Evolutionary conservation across 352 stramenopile species (phyloP).

Genomic region (Phytophthora tubulina): DNA sequence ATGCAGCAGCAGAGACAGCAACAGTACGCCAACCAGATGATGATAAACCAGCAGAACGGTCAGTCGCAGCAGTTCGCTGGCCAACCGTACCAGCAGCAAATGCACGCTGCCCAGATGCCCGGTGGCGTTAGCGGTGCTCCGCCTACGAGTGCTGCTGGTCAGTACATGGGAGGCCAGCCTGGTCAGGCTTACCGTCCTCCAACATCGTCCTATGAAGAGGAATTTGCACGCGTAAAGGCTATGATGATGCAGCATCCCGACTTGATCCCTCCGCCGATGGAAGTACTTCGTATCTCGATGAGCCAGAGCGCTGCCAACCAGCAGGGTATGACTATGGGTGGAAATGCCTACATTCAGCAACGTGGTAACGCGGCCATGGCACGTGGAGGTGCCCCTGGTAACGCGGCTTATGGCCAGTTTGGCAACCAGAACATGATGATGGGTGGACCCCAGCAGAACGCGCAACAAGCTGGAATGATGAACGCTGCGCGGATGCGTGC

Average conservation of each 20-base stretch:
- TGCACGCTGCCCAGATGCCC: conserved; percentile 56
- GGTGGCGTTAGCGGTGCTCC: conserved; percentile 42
- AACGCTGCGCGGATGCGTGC: conserved; percentile 60
- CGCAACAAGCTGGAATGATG: conserved; percentile 49
- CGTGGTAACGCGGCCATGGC: conserved; percentile 70
- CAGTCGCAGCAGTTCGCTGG: conserved; percentile 53
- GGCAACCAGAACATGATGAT: conserved; percentile 79
- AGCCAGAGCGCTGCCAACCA: conserved; percentile 68
- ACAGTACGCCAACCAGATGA: conserved; percentile 79
- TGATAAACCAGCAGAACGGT: conserved; percentile 66
- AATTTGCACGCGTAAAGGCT: conserved; percentile 88
- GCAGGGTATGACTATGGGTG: conserved; percentile 66
- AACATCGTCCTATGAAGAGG: conserved; percentile 85
- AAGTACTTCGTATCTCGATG: conserved; percentile 89
- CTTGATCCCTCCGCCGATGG: conserved; percentile 87
- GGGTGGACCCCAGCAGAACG: conserved; percentile 42
- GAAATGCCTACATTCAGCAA: conserved; percentile 72
- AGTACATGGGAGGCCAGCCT: conserved; percentile 72
- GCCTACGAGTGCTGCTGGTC: conserved; percentile 48
- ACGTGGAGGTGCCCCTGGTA: conserved; percentile 46
- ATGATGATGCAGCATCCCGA: conserved; percentile 92
- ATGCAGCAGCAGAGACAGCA: conserved; percentile 57
- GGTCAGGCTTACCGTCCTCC: conserved; percentile 62
- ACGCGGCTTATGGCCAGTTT: conserved; percentile 65
- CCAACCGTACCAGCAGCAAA: conserved; percentile 59